These are phyloP conservation scores for Syzygium grande DNA, from an alignment of 345 rosid genomes.

Conservation along the genomic window DNA sequence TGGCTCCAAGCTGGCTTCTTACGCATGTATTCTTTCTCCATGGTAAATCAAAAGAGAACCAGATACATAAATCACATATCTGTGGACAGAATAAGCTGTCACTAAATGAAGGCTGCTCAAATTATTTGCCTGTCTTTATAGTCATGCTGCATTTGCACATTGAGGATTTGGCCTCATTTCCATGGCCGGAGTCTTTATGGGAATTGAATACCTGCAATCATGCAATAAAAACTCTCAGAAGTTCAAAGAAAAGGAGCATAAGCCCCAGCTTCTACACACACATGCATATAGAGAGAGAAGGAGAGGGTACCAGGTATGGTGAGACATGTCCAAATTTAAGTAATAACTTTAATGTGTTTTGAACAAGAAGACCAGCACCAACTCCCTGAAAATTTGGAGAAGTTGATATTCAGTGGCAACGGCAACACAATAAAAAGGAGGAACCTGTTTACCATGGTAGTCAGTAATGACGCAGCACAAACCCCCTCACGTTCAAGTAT, in stretches of 20 bases:
- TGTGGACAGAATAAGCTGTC: neutral
- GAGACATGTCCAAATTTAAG: slow-evolving; percentile 88
- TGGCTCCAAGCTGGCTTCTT: slow-evolving; percentile 79
- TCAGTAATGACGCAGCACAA: slow-evolving; percentile 92
- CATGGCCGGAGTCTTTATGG: slow-evolving; percentile 95
- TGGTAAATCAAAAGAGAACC: slow-evolving; percentile 2
- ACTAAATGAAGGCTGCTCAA: neutral
- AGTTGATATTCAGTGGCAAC: neutral
- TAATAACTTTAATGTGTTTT: slow-evolving; percentile 78
- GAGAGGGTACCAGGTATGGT: slow-evolving; percentile 61
- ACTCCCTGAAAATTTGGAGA: slow-evolving; percentile 61
- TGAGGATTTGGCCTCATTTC: slow-evolving; percentile 95
- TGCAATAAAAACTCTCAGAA: slow-evolving; percentile 3
- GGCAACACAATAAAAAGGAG: neutral
- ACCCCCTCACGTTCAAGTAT: slow-evolving; percentile 94
- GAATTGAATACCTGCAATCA: slow-evolving; percentile 80
- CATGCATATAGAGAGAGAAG: neutral
- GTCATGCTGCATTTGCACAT: slow-evolving; percentile 80
- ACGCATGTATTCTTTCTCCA: slow-evolving; percentile 71
- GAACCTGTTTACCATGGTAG: slow-evolving; percentile 60
- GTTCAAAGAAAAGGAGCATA: neutral
- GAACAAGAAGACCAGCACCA: slow-evolving; percentile 90
- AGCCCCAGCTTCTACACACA: neutral
- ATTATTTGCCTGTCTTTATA: slow-evolving; percentile 75
- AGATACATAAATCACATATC: slow-evolving; percentile 3